phyloP scores from a whole-genome alignment of 2,329 filamentous ascomycete genomes.

The Chalaropsis thielavioides region DNA sequence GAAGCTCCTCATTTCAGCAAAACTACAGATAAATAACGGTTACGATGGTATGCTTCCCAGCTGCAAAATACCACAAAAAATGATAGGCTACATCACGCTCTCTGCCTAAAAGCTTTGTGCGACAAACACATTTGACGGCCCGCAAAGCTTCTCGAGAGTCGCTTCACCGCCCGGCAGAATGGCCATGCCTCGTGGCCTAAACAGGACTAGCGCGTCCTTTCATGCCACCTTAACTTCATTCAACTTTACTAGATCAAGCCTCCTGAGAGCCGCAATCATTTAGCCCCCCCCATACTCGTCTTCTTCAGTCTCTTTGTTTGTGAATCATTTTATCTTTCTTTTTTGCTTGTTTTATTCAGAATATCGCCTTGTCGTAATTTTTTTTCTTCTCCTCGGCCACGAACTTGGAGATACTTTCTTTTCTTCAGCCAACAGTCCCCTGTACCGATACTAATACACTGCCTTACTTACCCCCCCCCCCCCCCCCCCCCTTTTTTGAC shows the following conservation, averaged over 20 bases:
- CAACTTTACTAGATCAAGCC: slow-evolving; percentile 22
- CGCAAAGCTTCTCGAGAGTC: neutral
- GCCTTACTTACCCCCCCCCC: neutral
- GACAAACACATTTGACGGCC: neutral
- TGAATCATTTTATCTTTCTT: neutral
- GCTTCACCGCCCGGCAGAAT: slow-evolving; percentile 29
- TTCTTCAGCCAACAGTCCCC: neutral
- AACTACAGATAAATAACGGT: neutral
- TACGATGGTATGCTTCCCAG: neutral
- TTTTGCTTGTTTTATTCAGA: slow-evolving; percentile 1
- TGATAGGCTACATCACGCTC: neutral
- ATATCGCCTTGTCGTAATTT: slow-evolving; percentile 4
- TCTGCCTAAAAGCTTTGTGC: neutral
- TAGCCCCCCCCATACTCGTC: slow-evolving; percentile 1
- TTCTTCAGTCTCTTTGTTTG: neutral
- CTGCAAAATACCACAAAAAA: neutral
- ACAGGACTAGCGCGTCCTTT: slow-evolving; percentile 26
- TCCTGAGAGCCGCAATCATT: slow-evolving; percentile 24
- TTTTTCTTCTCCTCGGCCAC: slow-evolving; percentile 5
- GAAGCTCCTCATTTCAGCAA: neutral
- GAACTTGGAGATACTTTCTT: neutral
- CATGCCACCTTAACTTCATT: slow-evolving; percentile 31
- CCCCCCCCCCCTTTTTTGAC: neutral
- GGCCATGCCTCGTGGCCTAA: slow-evolving; percentile 19
- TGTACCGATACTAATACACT: slow-evolving; percentile 6